Base-by-base conservation (phyloP, 768 basidiomycete species). In the Podaxis sp. region DNA sequence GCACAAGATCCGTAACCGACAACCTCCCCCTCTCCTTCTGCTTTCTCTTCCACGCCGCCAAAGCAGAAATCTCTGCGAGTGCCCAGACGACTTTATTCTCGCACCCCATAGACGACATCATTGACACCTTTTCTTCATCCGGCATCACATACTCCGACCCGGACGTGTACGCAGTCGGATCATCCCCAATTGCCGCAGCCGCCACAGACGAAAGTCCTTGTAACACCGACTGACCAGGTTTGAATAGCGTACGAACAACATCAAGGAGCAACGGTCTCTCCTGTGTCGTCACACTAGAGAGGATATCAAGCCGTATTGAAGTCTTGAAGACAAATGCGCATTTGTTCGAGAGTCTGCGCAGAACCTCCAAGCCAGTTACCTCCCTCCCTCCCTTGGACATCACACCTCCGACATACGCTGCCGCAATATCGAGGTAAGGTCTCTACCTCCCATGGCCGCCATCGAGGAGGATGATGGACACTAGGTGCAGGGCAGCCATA, bases 21-120 rank as follows among this genome's bases (percentile, higher is more conserved):
- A 93, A 82, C n/a, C n/a, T n/a, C n/a, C n/a, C n/a, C n/a, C n/a
- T n/a, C 49, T 71, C 70, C 41, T 86, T 84, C 4, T 63, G 66
- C 63, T 63, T 60, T 59, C 77, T 76, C 75, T 92, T 93, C 90
- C 90, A 93, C 56, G 64, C 67, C 46, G 88, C 81, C 12, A 95
- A 81, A 22, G 74, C 76, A 11, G 88, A 84, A 40, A 84, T 89
- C 76, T 92, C 86, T 4, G 93, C 89, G 48, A 95, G 80, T 36
- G 89, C 90, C 80, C 89, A 88, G 54, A 94, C 85, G 57, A 90
- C 85, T 64, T 79, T 76, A 74, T 92, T 91, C 68, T 90, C 87
- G 78, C 92, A 93, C 20, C 92, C 92, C 91, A 95, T 93, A 4
- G 91, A 82, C 48, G 82, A 79, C 75, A 91, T 78, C 92, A 94